Base-by-base conservation (phyloP, 1,139 yeast species). In the Meyerozyma guilliermondii region DNA sequence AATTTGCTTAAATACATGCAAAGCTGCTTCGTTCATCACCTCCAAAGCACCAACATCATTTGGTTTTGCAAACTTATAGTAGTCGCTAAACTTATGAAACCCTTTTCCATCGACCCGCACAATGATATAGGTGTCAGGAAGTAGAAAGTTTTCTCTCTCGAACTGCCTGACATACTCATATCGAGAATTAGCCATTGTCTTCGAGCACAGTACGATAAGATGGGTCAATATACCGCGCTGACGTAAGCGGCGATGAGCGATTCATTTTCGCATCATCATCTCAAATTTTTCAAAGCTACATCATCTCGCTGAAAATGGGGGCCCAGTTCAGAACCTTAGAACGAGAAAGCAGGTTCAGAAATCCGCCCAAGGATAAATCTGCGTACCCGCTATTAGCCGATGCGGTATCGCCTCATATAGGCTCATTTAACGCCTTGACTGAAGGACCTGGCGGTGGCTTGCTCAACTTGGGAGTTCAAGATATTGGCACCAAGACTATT, bases 331-430 rank as follows among this genome's bases (percentile, higher is more conserved):
- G 83, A 59, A 92, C 98, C 42, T 72, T 92, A 55, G 95, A 88
- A 65, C 81, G 96, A 59, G 98, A 92, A 60, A 63, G 76, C 50
- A 76, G 95, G 54, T 92, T 88, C 68, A 77, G 80, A 53, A 81
- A 87, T 59, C 98, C 98, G 35, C 95, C 98, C 41, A 82, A 80
- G 67, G 95, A 87, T 54, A 78, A 85, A 58, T 74, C 87, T 22
- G 87, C 88, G 2, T 92, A 70, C 56, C 96, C 97, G 7, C 68
- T 89, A 40, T 75, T 94, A 38, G 77, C 78, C 46, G 95, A 87
- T 48, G 98, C 98, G 10, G 94, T 92, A 33, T 80, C 81, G 46
- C 99, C 98, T 10, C 99, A 92, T 62, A 77, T 94, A 46, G 98
- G 96, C 8, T 92, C 98, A 2, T 92, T 92, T 74, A 85, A 92